phyloP scores from a whole-genome alignment of 106 monocot species.

The Posidonia australis region DNA sequence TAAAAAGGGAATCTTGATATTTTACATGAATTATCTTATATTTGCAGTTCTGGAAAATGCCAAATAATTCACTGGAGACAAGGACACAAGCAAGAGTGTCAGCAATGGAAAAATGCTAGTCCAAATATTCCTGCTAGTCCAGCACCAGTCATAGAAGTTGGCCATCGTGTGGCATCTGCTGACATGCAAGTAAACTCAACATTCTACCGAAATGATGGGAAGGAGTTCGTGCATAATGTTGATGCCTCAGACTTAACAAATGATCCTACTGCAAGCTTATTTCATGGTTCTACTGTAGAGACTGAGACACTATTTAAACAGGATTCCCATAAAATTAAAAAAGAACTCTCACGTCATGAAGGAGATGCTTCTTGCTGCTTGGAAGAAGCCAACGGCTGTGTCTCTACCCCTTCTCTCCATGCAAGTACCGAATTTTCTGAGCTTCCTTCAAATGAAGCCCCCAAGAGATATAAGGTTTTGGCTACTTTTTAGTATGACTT shows the following conservation, averaged over 20 bases:
- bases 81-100: slow-evolving; percentile 82
- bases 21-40: slow-evolving; percentile 1
- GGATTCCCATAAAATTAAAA: slow-evolving; percentile 17
- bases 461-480: slow-evolving; percentile 31
- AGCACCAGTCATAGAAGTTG: slow-evolving; percentile 10
- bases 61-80: slow-evolving; percentile 99
- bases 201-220: slow-evolving; percentile 12
- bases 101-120: slow-evolving; percentile 27
- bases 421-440: slow-evolving; percentile 6
- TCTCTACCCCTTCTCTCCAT: slow-evolving; percentile 5
- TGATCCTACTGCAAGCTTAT: slow-evolving; percentile 17
- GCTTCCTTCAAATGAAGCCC: slow-evolving; percentile 19
- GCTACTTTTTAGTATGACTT: neutral
- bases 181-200: slow-evolving; percentile 17
- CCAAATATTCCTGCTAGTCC: slow-evolving; percentile 15
- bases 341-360: slow-evolving; percentile 17
- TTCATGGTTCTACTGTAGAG: slow-evolving; percentile 11
- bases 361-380: slow-evolving; percentile 5
- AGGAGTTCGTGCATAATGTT: slow-evolving; percentile 11
- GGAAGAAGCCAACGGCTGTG: no score
- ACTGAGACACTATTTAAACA: slow-evolving; percentile 18
- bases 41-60: slow-evolving; percentile 80
- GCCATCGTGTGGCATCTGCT: slow-evolving; percentile 8
- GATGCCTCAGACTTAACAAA: slow-evolving; percentile 9
- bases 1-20: neutral